phyloP scores from a whole-genome alignment of 1,284 basidiomycete genomes.

The Cutaneotrichosporon dermatis region DNA sequence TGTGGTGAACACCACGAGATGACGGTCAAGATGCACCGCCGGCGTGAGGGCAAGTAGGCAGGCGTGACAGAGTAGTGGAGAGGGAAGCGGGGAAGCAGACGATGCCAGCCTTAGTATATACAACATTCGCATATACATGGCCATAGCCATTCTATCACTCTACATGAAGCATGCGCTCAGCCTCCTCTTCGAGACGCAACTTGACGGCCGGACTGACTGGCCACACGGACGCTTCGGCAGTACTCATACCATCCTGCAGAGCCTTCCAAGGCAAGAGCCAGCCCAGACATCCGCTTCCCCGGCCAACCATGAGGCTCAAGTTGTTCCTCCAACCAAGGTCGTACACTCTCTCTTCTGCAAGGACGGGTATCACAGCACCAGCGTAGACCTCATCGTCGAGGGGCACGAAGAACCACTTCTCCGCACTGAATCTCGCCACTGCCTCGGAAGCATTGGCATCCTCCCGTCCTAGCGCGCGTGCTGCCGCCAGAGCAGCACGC shows the following conservation, averaged over 20 bases:
- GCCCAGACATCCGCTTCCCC: slow-evolving; percentile 20
- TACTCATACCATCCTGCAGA: slow-evolving; percentile 17
- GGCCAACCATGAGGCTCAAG: slow-evolving; percentile 20
- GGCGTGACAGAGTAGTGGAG: background rate
- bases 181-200: background rate
- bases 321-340: slow-evolving; percentile 29
- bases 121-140: background rate
- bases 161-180: background rate
- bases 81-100: no score
- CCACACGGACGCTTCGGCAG: background rate
- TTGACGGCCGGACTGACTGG: background rate
- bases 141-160: no score
- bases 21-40: slow-evolving; percentile 38
- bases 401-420: slow-evolving; percentile 34
- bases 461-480: background rate
- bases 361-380: slow-evolving; percentile 23
- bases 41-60: slow-evolving; percentile 12
- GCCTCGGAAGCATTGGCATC: slow-evolving; percentile 1
- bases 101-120: background rate
- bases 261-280: slow-evolving; percentile 32
- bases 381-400: background rate
- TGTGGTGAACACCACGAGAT: slow-evolving; percentile 49
- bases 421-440: slow-evolving; percentile 16
- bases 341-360: slow-evolving; percentile 25
- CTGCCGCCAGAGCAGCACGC: background rate